Base-by-base conservation (phyloP, 1,284 basidiomycete species). In the Sanghuangporus weigelae region DNA sequence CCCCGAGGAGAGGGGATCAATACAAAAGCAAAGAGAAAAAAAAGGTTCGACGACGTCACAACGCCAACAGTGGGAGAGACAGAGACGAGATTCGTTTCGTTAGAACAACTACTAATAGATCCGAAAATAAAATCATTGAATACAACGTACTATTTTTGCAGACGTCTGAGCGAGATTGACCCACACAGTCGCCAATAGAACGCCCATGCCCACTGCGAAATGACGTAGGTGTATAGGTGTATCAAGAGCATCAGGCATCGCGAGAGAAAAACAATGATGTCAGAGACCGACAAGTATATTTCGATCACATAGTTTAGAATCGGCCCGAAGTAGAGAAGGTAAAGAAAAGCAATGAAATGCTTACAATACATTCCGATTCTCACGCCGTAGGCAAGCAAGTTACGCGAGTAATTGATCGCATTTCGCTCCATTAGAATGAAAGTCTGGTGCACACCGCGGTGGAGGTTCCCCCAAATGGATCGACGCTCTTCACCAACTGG, bases 351-450 rank as follows among this genome's bases (percentile, higher is more conserved):
- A 64, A 38, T 1, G 3, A 65, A 69, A 46, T n/a, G 16, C 79
- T 73, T 71, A 73, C 78, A 72, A 66, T 86, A 88, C 84, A 88
- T 87, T 31, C 76, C 84, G 0, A 79, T 68, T 39, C 85, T 75
- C 3, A 87, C 78, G n/a, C 85, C 84, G 70, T 85, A 88, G 1
- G 84, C 85, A 39, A 88, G 74, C 1, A 86, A 68, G 69, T 87
- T 86, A 31, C 81, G 69, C 35, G 57, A 63, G 57, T 71, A 72
- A 55, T 72, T 72, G 36, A 63, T 67, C 67, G 69, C 76, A 40
- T 68, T 71, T 11, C 72, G 63, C 54, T 69, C 64, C 63, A 68
- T 68, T 10, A 70, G 63, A 16, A 67, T 67, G 19, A 57, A 36
- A 12, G 68, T 69, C 56, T 67, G 53, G 5, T 49, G 42, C 2